A percentile compares a stretch with the other conserved stretches of the same genome.
Evolutionary conservation across 202 grass and related monocot genomes (phyloP).

Genomic region (Brachypodium distachyon): DNA sequence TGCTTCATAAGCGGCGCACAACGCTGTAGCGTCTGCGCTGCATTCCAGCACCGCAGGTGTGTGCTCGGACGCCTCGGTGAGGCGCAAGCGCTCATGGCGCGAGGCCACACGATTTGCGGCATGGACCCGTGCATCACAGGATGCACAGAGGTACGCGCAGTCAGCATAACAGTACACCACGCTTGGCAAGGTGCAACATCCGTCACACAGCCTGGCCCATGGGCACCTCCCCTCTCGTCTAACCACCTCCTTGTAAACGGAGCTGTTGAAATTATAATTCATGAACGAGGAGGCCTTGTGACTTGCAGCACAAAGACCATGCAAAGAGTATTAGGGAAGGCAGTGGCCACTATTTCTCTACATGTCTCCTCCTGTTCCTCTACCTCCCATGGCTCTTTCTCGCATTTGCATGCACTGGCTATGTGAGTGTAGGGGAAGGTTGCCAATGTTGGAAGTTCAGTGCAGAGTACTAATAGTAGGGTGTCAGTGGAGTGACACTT

Average conservation of each 20-base stretch:
- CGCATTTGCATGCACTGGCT: not conserved
- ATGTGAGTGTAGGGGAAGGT: not conserved
- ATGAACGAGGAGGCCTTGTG: conserved; percentile 27
- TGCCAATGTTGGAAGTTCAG: not conserved
- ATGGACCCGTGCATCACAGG: conserved; percentile 58
- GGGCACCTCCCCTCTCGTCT: not conserved
- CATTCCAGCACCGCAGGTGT: conserved; percentile 38
- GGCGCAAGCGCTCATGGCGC: conserved; percentile 56
- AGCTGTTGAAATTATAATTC: conserved; percentile 26
- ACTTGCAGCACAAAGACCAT: conserved; percentile 5
- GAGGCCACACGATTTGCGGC: conserved; percentile 50
- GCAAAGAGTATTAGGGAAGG: not conserved
- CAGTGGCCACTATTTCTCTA: not conserved
- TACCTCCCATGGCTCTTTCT: conserved; percentile 18
- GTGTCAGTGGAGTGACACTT: conserved; percentile 22
- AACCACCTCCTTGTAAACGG: conserved; percentile 25
- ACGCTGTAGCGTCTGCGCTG: conserved; percentile 31
- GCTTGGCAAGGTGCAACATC: conserved; percentile 29
- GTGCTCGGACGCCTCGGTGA: conserved; percentile 54
- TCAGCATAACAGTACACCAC: conserved; percentile 70
- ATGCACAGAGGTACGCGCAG: conserved; percentile 51
- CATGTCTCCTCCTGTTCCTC: conserved; percentile 26
- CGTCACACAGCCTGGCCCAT: conserved; percentile 41
- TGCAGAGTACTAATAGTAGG: conserved; percentile 27
- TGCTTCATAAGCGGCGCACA: conserved; percentile 49